Evolutionary conservation across 768 basidiomycete genomes (phyloP).

Genomic region (Russula abietina): DNA sequence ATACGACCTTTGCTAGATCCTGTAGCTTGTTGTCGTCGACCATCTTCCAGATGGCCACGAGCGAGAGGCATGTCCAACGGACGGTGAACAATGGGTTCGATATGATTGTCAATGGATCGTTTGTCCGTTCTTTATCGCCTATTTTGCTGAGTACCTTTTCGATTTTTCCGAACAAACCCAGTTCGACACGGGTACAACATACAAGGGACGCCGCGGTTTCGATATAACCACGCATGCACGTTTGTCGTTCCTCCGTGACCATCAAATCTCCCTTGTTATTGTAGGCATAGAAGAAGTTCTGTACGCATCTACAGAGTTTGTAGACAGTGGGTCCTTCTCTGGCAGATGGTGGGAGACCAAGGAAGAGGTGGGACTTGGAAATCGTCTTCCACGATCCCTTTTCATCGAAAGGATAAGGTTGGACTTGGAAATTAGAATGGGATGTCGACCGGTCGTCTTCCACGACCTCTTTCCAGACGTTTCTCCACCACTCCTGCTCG

Average conservation of each 20-base stretch:
- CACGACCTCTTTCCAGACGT: slow-evolving; percentile 6
- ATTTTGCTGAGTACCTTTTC: not conserved
- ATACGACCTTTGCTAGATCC: not conserved
- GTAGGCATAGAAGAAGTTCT: not conserved
- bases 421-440: not conserved
- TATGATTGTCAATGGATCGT: not conserved
- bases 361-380: not conserved
- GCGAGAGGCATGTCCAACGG: not conserved
- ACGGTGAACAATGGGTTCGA: not conserved
- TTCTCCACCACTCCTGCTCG: slow-evolving; percentile 1
- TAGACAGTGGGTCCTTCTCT: not conserved
- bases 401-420: not conserved
- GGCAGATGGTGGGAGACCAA: not conserved
- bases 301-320: not conserved
- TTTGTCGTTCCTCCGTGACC: not conserved
- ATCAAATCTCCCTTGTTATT: not conserved
- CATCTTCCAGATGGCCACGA: not conserved
- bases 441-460: not conserved
- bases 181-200: not conserved
- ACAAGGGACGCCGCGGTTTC: not conserved
- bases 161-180: not conserved
- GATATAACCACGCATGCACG: not conserved
- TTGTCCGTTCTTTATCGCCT: not conserved
- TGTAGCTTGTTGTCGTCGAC: not conserved
- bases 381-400: not conserved